These are phyloP conservation scores for Crithidia fasciculata DNA, from an alignment of 208 protist genomes.

Conservation along the genomic window DNA sequence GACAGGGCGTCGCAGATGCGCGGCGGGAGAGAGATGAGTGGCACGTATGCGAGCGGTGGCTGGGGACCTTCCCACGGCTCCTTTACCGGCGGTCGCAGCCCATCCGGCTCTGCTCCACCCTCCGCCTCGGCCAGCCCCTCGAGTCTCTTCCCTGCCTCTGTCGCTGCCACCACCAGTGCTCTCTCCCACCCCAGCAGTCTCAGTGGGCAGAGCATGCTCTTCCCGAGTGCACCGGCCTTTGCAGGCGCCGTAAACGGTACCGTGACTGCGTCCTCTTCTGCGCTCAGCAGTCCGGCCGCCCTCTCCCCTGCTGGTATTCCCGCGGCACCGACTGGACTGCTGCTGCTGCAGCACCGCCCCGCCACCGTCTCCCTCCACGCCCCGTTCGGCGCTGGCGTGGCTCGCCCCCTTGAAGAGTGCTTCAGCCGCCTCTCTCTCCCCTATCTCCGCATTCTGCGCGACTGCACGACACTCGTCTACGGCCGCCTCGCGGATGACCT, in stretches of 20 bases:
- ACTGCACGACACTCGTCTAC: conserved; percentile 68
- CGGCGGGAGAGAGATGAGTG: too few relatives aligned
- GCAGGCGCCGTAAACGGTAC: neutral
- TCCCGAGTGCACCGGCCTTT: conserved; percentile 1
- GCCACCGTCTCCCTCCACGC: neutral
- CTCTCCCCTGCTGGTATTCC: conserved; percentile 9
- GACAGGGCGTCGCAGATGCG: too few relatives aligned
- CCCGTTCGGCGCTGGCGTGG: neutral
- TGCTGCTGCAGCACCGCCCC: neutral
- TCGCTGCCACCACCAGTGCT: neutral
- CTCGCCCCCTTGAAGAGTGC: conserved; percentile 12
- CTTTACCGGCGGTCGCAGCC: neutral
- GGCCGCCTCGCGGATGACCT: conserved; percentile 63
- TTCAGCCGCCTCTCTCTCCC: conserved; percentile 36
- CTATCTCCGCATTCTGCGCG: conserved; percentile 55
- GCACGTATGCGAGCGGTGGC: neutral
- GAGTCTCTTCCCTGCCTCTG: neutral
- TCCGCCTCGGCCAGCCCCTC: conserved; percentile 20
- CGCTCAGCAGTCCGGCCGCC: conserved; percentile 16
- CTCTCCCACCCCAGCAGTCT: neutral
- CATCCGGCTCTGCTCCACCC: conserved; percentile 16
- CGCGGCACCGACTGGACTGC: too few relatives aligned
- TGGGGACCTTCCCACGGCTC: neutral
- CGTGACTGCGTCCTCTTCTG: conserved; percentile 15
- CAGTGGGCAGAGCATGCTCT: neutral